Base-by-base conservation (phyloP, 1,284 basidiomycete genomes). In the Trichosporon ovoides region DNA sequence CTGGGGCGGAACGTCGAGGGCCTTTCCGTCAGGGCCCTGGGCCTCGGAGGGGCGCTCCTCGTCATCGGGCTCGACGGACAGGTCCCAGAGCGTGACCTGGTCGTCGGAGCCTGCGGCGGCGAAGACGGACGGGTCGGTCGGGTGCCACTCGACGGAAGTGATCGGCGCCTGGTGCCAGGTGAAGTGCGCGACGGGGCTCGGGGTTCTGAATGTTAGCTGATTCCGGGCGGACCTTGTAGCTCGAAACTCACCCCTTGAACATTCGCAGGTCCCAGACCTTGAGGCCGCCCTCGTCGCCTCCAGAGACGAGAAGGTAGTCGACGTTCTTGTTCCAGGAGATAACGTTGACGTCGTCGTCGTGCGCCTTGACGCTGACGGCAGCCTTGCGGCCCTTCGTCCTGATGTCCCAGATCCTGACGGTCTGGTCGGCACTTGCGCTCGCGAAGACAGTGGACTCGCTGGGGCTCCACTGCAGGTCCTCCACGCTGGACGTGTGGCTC, bases 391-490 rank as follows among this genome's bases (percentile, higher is more conserved):
- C 88, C 79, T 88, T 96, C 57, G 86, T 87, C 18, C 96, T 83
- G 24, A 98, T 89, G 73, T 98, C 96, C 96, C 96, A 99, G 33
- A 99, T 85, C 58, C 88, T 86, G 52, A 99, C 83, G 62, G 87
- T 94, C 66, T 83, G 82, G 79, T 99, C 96, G 3, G 95, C 91
- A 16, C 92, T 96, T 75, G 93, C 97, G 43, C 88, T 91, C 2
- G 91, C 94, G 73, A 99, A 98, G 1, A 98, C 89, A 0, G 94
- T 98, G 31, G 87, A 84, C 73, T 98, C 94, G 3, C 85, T 82
- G 0, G 96, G 96, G 62, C 88, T 91, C 95, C 95, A 99, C 77
- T 98, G 96, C 34, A 98, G 74, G 78, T 98, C 96, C 76, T 99
- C 96, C 13, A 99, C 83, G 40, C 89, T 92, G 14, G 87, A 89